These are phyloP conservation scores for Fonsecaea monophora DNA, from an alignment of 2,329 filamentous ascomycete species.

Conservation along the genomic window DNA sequence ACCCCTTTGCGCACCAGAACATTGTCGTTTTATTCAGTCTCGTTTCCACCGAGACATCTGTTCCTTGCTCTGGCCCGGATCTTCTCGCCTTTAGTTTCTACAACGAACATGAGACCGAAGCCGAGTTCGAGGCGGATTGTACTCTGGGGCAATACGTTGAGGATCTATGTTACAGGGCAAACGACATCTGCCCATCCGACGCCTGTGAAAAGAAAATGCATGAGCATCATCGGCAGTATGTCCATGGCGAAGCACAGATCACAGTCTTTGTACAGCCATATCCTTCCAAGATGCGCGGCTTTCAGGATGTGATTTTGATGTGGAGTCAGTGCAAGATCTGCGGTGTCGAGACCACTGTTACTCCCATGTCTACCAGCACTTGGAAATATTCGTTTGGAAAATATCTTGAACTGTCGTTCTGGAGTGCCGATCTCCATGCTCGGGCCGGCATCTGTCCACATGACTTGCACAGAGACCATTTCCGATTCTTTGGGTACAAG, in stretches of 20 bases:
- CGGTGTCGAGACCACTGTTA: conserved; percentile 84
- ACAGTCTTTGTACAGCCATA: conserved; percentile 86
- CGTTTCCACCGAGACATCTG: conserved; percentile 90
- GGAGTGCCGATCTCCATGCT: conserved; percentile 82
- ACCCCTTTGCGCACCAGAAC: conserved; percentile 94
- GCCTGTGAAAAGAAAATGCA: conserved; percentile 88
- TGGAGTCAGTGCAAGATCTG: conserved; percentile 97
- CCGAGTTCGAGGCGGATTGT: conserved; percentile 79
- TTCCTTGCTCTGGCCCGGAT: conserved; percentile 89
- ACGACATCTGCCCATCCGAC: conserved; percentile 78
- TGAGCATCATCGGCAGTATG: conserved; percentile 94
- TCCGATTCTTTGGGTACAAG: conserved; percentile 88
- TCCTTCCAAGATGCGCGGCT: conserved; percentile 67
- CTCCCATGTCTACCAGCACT: conserved; percentile 89
- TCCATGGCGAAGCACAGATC: conserved; percentile 92
- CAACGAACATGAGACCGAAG: conserved; percentile 78
- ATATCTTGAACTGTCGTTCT: conserved; percentile 96
- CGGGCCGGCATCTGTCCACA: conserved; percentile 81
- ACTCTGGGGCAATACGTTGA: conserved; percentile 95
- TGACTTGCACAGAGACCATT: conserved; percentile 89
- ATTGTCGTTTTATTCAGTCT: conserved; percentile 94
- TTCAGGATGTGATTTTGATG: conserved; percentile 85
- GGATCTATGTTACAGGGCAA: conserved; percentile 78
- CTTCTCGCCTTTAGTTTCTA: conserved; percentile 93
- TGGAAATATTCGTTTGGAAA: conserved; percentile 99